These are phyloP conservation scores for Apiotrichum siamense DNA, from an alignment of 1,284 basidiomycete genomes.

Conservation along the genomic window DNA sequence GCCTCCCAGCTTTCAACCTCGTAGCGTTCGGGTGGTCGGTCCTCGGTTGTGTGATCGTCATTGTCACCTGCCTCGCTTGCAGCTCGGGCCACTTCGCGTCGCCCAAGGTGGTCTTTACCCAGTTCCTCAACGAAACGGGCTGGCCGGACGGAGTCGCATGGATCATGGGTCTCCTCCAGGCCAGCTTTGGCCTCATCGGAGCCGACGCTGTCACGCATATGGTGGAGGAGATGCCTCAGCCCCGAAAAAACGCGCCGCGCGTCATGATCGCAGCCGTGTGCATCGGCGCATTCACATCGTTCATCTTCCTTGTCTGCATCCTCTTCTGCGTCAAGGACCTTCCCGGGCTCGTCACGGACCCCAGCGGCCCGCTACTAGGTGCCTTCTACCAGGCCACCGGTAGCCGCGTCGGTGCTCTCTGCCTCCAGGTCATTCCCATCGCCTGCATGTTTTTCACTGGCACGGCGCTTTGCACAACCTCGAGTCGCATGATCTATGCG, in stretches of 20 bases:
- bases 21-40: conserved; percentile 41
- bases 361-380: conserved; percentile 60
- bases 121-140: conserved; percentile 48
- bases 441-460: conserved; percentile 44
- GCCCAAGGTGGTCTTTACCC: conserved; percentile 47
- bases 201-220: conserved; percentile 35
- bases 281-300: conserved; percentile 56
- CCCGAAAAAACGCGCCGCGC: conserved; percentile 41
- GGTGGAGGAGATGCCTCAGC: conserved; percentile 40
- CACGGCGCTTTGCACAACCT: conserved; percentile 56
- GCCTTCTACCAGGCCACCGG: conserved; percentile 61
- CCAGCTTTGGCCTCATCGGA: conserved; percentile 45
- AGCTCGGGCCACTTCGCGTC: conserved; percentile 42
- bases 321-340: conserved; percentile 62
- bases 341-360: conserved; percentile 52
- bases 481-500: conserved; percentile 62
- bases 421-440: conserved; percentile 49
- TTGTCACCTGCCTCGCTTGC: conserved; percentile 44
- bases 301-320: conserved; percentile 63
- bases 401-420: conserved; percentile 59
- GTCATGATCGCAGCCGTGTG: conserved; percentile 57
- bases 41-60: conserved; percentile 37
- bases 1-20: conserved; percentile 40
- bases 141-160: conserved; percentile 50
- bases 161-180: conserved; percentile 49